A percentile compares a stretch with the other conserved stretches of the same genome.
These are phyloP conservation scores for Pseudocercospora cruenta DNA, from an alignment of 2,329 filamentous ascomycete species.

Conservation along the genomic window DNA sequence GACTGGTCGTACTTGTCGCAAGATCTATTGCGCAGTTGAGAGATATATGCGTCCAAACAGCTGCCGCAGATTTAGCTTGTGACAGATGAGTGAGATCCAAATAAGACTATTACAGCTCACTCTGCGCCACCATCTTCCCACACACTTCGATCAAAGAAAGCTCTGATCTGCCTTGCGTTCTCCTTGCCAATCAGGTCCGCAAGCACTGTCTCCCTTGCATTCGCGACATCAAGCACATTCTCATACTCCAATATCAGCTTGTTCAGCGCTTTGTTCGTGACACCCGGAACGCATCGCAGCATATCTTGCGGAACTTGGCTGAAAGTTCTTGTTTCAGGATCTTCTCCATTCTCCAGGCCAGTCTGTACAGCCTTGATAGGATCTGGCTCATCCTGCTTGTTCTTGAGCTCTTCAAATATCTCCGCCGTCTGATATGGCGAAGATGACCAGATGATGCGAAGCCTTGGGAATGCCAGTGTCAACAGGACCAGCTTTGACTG, in stretches of 20 bases:
- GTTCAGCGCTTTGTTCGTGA: constrained; percentile 77
- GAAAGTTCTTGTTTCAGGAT: constrained; percentile 66
- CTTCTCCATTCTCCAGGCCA: constrained; percentile 68
- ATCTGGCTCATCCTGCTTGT: constrained; percentile 86
- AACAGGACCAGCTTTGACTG: constrained; percentile 91
- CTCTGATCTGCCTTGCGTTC: constrained; percentile 72
- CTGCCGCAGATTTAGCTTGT: too few species aligned
- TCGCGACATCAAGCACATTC: constrained; percentile 80
- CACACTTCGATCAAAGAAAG: constrained; percentile 75
- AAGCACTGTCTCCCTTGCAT: constrained; percentile 77
- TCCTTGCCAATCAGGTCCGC: constrained; percentile 75
- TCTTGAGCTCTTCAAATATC: constrained; percentile 93
- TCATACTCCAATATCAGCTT: constrained; percentile 72
- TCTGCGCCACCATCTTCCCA: constrained; percentile 49
- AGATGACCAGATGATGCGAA: constrained; percentile 91
- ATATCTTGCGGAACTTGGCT: constrained; percentile 89
- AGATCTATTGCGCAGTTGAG: too few species aligned
- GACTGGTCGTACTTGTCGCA: too few species aligned
- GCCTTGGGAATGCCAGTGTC: constrained; percentile 84
- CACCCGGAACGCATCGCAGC: constrained; percentile 80
- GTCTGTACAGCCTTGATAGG: constrained; percentile 82
- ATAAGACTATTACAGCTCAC: too few species aligned
- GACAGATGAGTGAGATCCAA: too few species aligned
- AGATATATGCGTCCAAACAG: too few species aligned
- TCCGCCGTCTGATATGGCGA: constrained; percentile 95